Conservation (phyloP, 2,329 filamentous ascomycete species). For the Epichloe aotearoae region DNA sequence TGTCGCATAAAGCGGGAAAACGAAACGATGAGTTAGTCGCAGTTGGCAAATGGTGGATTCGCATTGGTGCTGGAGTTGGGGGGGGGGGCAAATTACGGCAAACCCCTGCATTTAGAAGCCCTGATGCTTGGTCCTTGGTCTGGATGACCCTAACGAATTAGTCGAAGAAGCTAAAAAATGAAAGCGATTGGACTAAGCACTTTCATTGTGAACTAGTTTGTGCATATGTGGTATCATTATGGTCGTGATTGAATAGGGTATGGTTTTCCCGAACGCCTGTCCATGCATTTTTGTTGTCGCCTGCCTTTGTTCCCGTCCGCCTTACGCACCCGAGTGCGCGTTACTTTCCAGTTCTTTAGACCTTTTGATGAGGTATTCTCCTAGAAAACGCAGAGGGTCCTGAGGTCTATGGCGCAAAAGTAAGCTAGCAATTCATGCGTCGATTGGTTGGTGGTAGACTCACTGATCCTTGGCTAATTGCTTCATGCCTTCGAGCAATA, state of each 20-base stretch:
- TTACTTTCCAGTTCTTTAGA: slow-evolving; percentile 48
- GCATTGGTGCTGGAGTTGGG: slow-evolving; percentile 31
- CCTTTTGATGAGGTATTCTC: slow-evolving; percentile 56
- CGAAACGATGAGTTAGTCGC: background rate
- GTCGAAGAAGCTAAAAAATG: slow-evolving; percentile 20
- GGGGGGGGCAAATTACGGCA: slow-evolving; percentile 21
- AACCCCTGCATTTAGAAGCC: slow-evolving; percentile 30
- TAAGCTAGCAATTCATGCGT: background rate
- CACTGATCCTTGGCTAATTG: slow-evolving; percentile 56
- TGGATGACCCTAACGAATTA: slow-evolving; percentile 16
- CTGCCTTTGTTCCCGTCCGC: background rate
- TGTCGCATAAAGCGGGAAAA: slow-evolving; percentile 55
- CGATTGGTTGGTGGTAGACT: slow-evolving; percentile 23
- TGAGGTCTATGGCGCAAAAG: slow-evolving; percentile 34
- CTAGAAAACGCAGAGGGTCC: slow-evolving; percentile 55
- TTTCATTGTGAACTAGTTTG: background rate
- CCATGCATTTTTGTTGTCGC: background rate
- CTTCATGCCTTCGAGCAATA: slow-evolving; percentile 64
- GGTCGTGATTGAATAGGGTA: background rate
- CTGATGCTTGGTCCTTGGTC: slow-evolving; percentile 27
- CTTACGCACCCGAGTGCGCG: background rate
- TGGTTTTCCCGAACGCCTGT: slow-evolving; percentile 5
- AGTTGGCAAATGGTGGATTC: slow-evolving; percentile 16
- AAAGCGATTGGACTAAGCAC: slow-evolving; percentile 15
- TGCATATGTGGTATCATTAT: background rate